Evolutionary conservation across 1,284 basidiomycete species (phyloP), one percentile per base, ranked within the genome.

Genomic region (Ganoderma resinaceum): DNA sequence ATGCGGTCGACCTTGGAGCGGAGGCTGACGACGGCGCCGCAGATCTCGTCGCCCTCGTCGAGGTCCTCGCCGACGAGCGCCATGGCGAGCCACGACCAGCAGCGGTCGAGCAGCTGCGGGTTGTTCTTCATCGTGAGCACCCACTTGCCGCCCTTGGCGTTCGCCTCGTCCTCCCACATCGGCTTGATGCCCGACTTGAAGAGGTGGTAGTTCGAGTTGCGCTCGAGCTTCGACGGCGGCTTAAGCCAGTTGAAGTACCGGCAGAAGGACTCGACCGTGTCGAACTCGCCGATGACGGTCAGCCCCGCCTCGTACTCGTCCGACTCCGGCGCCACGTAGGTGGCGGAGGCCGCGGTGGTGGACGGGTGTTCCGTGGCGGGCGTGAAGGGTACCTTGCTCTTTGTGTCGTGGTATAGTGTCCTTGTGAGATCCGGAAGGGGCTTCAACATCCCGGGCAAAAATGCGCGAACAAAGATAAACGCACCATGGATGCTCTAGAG

Each of bases 131-230:
- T 94, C 73, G 96, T 95, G 63, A 98, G 81, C 23, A 95, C 94
- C 96, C 96, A 98, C 81, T 97, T 97, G 43, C 96, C 96, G 31
- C 96, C 96, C 61, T 91, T 86, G 11, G 93, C 92, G 78, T 98
- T 98, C 60, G 95, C 93, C 31, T 90, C 89, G 78, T 98, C 96
- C 81, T 98, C 96, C 96, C 96, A 98, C 94, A 97, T 97, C 52
- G 95, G 93, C 77, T 95, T 95, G 82, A 94, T 94, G 42, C 92
- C 92, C 35, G 89, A 85, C 81, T 98, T 98, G 89, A 98, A 98
- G 66, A 98, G 84, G 78, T 98, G 96, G 77, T 97, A 97, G 81
- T 96, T 97, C 46, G 92, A 92, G 80, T 95, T 94, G 73, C 90
- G 90, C 73, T 95, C 93, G 46, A 98, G 88, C 74, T 90, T 89